phyloP scores from a whole-genome alignment of 805 yeast genomes.

The Grigorovia yakushimaensis region DNA sequence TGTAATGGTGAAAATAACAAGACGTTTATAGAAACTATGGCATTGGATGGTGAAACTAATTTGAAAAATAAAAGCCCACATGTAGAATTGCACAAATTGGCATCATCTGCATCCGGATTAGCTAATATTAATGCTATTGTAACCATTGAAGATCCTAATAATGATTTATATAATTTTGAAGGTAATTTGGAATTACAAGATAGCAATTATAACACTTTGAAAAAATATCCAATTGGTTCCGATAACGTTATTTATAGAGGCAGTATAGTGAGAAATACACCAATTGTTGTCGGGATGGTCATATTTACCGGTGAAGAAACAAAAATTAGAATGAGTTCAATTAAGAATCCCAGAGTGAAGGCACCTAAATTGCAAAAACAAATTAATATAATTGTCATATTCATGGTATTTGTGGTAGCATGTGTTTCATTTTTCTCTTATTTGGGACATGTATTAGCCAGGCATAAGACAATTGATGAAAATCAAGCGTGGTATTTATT shows the following conservation, averaged over 20 bases:
- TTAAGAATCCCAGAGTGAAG: constrained; percentile 79
- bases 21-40: constrained; percentile 88
- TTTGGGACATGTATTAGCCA: constrained; percentile 57
- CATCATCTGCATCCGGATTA: constrained; percentile 42
- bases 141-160: constrained; percentile 83
- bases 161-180: constrained; percentile 84
- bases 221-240: constrained; percentile 54
- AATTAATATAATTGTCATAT: constrained; percentile 72
- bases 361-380: constrained; percentile 84
- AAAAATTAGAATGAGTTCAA: constrained; percentile 90
- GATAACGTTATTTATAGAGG: constrained; percentile 89
- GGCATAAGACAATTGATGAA: constrained; percentile 25
- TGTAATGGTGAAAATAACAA: constrained; percentile 54
- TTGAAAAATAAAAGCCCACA: constrained; percentile 67
- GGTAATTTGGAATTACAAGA: constrained; percentile 48
- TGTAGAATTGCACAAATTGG: constrained; percentile 44
- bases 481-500: constrained; percentile 63
- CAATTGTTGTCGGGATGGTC: constrained; percentile 64
- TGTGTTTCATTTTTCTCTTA: constrained; percentile 69
- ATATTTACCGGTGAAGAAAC: constrained; percentile 93
- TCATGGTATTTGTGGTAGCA: constrained; percentile 80
- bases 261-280: constrained; percentile 77
- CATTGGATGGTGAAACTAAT: constrained; percentile 94
- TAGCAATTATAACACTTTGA: constrained; percentile 28
- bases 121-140: constrained; percentile 42